phyloP scores from a whole-genome alignment of 345 rosid species.

The Kernera saxatilis region DNA sequence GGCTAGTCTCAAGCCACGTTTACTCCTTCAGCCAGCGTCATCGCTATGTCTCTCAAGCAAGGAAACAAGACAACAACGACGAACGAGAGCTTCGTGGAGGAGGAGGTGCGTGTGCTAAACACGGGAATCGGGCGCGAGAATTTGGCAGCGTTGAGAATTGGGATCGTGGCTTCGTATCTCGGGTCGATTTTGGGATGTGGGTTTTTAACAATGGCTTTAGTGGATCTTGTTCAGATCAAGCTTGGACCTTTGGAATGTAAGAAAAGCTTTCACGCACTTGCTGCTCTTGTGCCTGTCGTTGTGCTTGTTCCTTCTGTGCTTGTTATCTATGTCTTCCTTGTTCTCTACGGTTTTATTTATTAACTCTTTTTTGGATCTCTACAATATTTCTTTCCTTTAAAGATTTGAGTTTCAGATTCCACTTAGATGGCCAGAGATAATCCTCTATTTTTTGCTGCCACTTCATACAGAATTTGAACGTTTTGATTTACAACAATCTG shows the following conservation, averaged over 20 bases:
- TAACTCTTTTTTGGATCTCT: conserved; percentile 2
- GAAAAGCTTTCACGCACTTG: conserved; percentile 39
- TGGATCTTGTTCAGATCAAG: conserved; percentile 72
- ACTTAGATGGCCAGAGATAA: background rate
- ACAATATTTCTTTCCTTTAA: background rate
- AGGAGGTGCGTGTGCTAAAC: conserved; percentile 6
- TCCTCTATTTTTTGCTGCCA: background rate
- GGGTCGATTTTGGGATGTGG: conserved; percentile 81
- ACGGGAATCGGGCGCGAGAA: conserved; percentile 43
- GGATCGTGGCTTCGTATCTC: conserved; percentile 49
- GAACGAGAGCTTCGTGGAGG: conserved; percentile 12
- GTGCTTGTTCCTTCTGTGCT: conserved; percentile 67
- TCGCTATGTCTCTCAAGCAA: conserved; percentile 71
- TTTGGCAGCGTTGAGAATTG: conserved; percentile 38
- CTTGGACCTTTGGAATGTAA: conserved; percentile 65
- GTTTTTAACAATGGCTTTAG: conserved; percentile 68
- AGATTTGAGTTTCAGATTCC: background rate
- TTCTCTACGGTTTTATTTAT: conserved; percentile 50
- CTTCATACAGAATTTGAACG: background rate
- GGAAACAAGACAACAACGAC: conserved; percentile 34
- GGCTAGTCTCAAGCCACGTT: conserved; percentile 61
- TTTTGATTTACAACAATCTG: background rate
- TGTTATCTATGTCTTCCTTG: conserved; percentile 46
- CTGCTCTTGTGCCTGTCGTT: conserved; percentile 64
- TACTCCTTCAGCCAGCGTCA: conserved; percentile 78